Conservation (phyloP, 78 protist genomes). For the Pelomyxa schiedti region DNA sequence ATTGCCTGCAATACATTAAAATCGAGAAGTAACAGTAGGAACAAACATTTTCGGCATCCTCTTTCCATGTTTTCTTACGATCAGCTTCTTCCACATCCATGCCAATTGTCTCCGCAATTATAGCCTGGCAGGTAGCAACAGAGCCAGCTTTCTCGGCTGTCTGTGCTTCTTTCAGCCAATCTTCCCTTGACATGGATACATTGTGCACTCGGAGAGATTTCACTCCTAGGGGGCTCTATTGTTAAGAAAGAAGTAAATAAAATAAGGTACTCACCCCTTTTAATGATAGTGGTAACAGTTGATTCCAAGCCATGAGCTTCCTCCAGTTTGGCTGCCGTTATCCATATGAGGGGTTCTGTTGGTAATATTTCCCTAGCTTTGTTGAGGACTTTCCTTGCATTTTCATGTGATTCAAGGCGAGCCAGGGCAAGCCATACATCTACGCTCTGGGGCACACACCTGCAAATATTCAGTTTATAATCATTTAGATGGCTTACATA, state of each 20-base stretch:
- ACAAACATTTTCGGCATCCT: constrained; percentile 91
- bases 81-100: constrained; percentile 78
- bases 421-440: constrained; percentile 96
- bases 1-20: too few species aligned
- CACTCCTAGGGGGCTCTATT: not conserved
- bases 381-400: constrained; percentile 81
- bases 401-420: constrained; percentile 70
- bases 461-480: too few species aligned
- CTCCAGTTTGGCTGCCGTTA: constrained; percentile 90
- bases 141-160: constrained; percentile 40
- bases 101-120: constrained; percentile 44
- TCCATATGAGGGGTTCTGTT: constrained; percentile 75
- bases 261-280: constrained; percentile 21
- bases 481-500: too few species aligned
- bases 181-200: constrained; percentile 56
- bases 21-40: too few species aligned
- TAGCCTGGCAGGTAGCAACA: constrained; percentile 47
- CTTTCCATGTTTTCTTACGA: constrained; percentile 71
- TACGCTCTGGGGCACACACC: constrained; percentile 56
- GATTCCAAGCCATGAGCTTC: constrained; percentile 58
- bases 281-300: constrained; percentile 33
- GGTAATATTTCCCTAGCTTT: constrained; percentile 61
- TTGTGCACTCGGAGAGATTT: constrained; percentile 28
- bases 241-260: too few species aligned
- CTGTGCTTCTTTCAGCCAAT: constrained; percentile 73